Evolutionary conservation across 2,329 filamentous ascomycete genomes (phyloP), one percentile per base, ranked within the genome.

Genomic region (Fusarium sp.): DNA sequence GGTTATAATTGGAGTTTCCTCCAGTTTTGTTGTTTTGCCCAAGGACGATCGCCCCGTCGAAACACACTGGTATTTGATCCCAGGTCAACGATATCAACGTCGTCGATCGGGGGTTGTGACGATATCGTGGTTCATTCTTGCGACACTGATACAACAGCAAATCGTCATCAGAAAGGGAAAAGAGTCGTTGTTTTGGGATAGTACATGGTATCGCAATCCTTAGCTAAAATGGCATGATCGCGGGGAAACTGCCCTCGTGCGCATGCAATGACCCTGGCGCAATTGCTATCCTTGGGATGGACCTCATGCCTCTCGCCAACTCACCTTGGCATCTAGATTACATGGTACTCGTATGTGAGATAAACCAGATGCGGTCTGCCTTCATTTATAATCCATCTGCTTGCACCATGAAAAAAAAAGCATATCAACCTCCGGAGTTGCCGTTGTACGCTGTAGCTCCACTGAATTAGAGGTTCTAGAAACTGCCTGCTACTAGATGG

Each of bases 221-320:
- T 41, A 55, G 48, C 58, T 32, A 50, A 56, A 61, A 74, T 74
- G 71, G 50, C 72, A 74, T 73, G 68, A 72, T 74, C 66, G 65
- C 56, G 62, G 70, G 65, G 70, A 65, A 70, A 37, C 47, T 55
- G 58, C 52, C 65, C 65, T 59, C 65, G 67, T 73, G 71, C 65
- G 24, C 57, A 61, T 47, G 51, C 58, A 50, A 57, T 47, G 41
- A 30, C 43, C 60, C 60, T 48, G 45, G 62, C 56, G 52, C 45
- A 44, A 30, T 26, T 64, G 47, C n/a, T 45, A 43, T 41, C 22
- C 35, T 33, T n/a, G 35, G 35, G n/a, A 30, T 30, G 28, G 14
- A 37, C 48, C 15, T 30, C 41, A 54, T 37, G 17, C 35, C n/a
- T 37, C 4, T 53, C 40, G 56, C 43, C 48, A 57, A 53, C 52